Percentiles rank a stretch among this genome's conserved stretches.
These are phyloP conservation scores for Trebouxia sp. DNA, from an alignment of 139 green algal genomes.

Conservation along the genomic window DNA sequence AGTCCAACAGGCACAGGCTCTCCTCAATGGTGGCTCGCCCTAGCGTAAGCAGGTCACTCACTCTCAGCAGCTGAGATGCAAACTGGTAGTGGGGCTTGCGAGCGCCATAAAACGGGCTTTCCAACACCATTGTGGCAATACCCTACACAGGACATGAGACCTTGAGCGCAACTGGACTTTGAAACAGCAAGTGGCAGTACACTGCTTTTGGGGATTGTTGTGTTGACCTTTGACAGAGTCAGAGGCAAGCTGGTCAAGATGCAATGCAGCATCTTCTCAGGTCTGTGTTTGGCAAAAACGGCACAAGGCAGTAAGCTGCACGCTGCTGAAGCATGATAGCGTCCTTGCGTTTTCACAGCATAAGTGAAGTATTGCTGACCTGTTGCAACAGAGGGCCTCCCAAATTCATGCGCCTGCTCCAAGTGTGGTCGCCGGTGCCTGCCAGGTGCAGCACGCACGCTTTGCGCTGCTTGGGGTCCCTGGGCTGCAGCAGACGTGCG, in stretches of 20 bases:
- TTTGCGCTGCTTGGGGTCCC: constrained; percentile 5
- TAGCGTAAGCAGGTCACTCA: constrained; percentile 83
- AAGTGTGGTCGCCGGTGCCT: constrained; percentile 83
- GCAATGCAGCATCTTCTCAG: too few relatives aligned
- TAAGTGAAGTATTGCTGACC: constrained; percentile 29
- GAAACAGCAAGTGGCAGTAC: too few relatives aligned
- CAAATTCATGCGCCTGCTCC: constrained; percentile 60
- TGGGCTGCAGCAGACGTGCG: constrained; percentile 58
- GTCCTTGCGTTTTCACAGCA: not conserved
- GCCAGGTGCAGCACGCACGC: constrained; percentile 80
- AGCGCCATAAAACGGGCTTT: constrained; percentile 82
- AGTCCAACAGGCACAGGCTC: constrained; percentile 70
- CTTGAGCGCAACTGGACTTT: too few relatives aligned
- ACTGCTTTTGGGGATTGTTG: too few relatives aligned
- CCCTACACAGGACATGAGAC: constrained; percentile 52
- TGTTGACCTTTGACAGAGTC: too few relatives aligned
- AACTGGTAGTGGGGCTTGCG: constrained; percentile 68
- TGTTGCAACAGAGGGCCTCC: constrained; percentile 63
- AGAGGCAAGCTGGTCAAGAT: too few relatives aligned
- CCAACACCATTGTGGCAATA: constrained; percentile 71
- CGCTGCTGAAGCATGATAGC: too few relatives aligned
- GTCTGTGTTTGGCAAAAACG: too few relatives aligned
- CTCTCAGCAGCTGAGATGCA: constrained; percentile 73
- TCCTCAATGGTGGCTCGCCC: constrained; percentile 87
- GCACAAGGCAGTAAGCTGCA: too few relatives aligned